Evolutionary conservation across 2,329 filamentous ascomycete species (phyloP), one percentile per base, ranked within the genome.

Genomic region (Trichoderma oligosporum): DNA sequence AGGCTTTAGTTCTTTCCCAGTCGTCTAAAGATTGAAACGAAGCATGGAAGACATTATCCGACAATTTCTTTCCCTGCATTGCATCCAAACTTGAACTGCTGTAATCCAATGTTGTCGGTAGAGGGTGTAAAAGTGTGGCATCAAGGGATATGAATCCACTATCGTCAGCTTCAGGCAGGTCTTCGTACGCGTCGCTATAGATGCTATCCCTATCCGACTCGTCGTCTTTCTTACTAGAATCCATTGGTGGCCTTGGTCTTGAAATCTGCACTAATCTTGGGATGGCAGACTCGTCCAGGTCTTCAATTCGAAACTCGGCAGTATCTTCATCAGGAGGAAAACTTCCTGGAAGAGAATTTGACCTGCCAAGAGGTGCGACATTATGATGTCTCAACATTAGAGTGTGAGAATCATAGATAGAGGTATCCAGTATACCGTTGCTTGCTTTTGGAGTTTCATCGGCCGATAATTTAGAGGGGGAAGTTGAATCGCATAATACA

Each of bases 141-240:
- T 91, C 81, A 7, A 92, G 76, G 4, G 87, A 91, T 65, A 84
- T 77, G 65, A 90, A 92, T 0, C 86, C 88, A 45, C 82, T 81
- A 2, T 80, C 81, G 36, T 87, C 85, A 4, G 78, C 66, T 12
- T 89, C 85, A 0, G 82, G 82, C 0, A 87, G 74, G 60, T 91
- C 86, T 70, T 92, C 89, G 54, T 86, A 86, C 1, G 88, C 88
- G 70, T 92, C 89, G 62, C 86, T 90, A 67, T 89, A 92, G 22
- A 89, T 79, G 60, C 81, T 86, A 48, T 74, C 76, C 12, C 73
- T 73, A 56, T 84, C 82, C 2, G 69, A 68, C 4, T 70, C 74
- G n/a, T 80, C 75, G 1, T 73, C 70, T 47, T 72, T 70, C 47
- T 64, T 62, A 12, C 72, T 74, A 36, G 72, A 67, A 36, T 69